Evolutionary conservation across 106 monocot genomes (phyloP).

Genomic region (Phalaenopsis aphrodite): DNA sequence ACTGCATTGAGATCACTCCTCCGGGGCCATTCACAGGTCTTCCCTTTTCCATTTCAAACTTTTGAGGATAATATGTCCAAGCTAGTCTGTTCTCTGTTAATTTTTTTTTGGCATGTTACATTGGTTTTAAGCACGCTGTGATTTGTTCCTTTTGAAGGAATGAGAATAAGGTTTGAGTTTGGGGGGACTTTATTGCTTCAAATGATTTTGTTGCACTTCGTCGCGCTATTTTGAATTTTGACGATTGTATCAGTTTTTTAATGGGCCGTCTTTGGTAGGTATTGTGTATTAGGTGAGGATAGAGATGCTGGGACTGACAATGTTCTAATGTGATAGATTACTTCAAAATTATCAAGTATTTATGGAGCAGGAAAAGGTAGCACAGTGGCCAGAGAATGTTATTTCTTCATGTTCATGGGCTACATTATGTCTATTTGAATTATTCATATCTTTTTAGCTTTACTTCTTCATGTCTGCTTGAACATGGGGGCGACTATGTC

Average conservation of each 20-base stretch:
- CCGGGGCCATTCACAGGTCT: constrained; percentile 89
- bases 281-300: neutral
- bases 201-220: neutral
- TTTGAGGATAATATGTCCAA: neutral
- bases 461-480: neutral
- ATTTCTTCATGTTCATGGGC: neutral
- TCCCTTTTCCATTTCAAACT: neutral
- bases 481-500: neutral
- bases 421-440: neutral
- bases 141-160: constrained; percentile 1
- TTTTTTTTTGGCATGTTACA: neutral
- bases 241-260: neutral
- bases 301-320: no score
- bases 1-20: constrained; percentile 83
- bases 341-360: no score
- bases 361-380: no score
- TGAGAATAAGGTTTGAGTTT: neutral
- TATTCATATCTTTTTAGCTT: neutral
- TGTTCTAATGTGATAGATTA: no score
- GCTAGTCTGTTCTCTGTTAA: neutral
- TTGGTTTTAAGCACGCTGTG: neutral
- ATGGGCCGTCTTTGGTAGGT: neutral
- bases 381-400: no score
- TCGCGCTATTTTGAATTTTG: neutral
- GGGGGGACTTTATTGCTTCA: neutral